Evolutionary conservation across 106 monocot genomes (phyloP).

Genomic region (Allium cepa): DNA sequence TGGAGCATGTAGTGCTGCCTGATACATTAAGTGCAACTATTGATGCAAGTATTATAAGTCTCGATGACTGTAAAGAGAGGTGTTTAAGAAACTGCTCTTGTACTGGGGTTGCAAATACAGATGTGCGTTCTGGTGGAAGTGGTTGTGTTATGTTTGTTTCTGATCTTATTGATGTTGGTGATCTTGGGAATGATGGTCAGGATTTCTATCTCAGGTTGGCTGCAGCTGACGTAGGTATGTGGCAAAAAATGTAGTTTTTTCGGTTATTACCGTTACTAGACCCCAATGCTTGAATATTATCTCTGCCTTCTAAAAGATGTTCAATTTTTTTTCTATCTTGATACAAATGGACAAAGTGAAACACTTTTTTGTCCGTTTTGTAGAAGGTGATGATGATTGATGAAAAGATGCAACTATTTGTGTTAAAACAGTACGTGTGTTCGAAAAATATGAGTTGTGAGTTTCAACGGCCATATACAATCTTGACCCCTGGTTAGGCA

Average conservation of each 20-base stretch:
- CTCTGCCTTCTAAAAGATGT: not conserved
- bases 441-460: too few relatives aligned
- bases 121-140: slow-evolving; percentile 1
- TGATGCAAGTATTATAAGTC: not conserved
- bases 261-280: not conserved
- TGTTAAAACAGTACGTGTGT: too few relatives aligned
- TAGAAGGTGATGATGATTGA: too few relatives aligned
- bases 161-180: not conserved
- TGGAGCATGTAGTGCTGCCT: slow-evolving; percentile 23
- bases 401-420: too few relatives aligned
- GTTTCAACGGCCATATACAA: too few relatives aligned
- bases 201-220: slow-evolving; percentile 3
- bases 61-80: slow-evolving; percentile 9
- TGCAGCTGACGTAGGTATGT: not conserved
- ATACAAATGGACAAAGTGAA: too few relatives aligned
- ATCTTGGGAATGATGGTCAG: not conserved
- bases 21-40: slow-evolving; percentile 10
- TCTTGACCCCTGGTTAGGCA: too few relatives aligned
- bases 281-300: not conserved
- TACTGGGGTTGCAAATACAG: slow-evolving; percentile 11
- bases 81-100: slow-evolving; percentile 35
- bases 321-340: too few relatives aligned
- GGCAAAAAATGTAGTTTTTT: too few relatives aligned
- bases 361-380: too few relatives aligned
- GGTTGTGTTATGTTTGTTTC: slow-evolving; percentile 17